phyloP scores from a whole-genome alignment of 2,329 filamentous ascomycete species.

The Alternaria arborescens region DNA sequence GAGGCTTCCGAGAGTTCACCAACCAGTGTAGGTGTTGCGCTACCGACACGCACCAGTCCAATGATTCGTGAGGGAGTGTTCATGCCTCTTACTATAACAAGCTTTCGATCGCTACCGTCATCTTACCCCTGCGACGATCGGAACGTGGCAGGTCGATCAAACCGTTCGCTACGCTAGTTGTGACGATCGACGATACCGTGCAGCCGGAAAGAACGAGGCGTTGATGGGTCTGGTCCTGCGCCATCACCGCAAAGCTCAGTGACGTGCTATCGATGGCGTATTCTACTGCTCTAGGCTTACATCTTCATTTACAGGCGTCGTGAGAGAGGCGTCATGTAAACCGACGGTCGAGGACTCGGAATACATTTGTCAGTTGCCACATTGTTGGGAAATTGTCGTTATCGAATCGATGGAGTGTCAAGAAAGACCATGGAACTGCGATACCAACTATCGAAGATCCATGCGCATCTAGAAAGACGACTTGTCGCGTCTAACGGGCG shows the following conservation, averaged over 20 bases:
- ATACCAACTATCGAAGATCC: neutral
- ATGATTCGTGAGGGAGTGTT: neutral
- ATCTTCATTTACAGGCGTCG: rapidly evolving
- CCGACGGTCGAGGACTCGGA: too few relatives aligned
- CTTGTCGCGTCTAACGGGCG: neutral
- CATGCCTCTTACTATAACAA: neutral
- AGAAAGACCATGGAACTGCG: neutral
- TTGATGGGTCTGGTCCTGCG: neutral
- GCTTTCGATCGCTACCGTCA: neutral
- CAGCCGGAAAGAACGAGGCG: neutral
- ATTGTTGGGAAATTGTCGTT: neutral
- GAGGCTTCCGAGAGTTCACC: neutral
- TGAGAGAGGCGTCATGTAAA: neutral
- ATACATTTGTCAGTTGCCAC: neutral
- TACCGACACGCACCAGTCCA: neutral
- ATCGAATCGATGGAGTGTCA: neutral
- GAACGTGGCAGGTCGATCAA: neutral
- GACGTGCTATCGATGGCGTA: neutral
- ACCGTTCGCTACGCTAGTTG: neutral
- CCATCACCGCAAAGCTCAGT: neutral
- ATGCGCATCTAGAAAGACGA: neutral
- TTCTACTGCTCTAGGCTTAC: neutral
- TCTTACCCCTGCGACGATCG: slow-evolving; percentile 1
- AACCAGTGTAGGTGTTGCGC: neutral
- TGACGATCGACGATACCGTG: neutral